phyloP scores from a whole-genome alignment of 2,329 filamentous ascomycete genomes.

The Exophiala sideris region DNA sequence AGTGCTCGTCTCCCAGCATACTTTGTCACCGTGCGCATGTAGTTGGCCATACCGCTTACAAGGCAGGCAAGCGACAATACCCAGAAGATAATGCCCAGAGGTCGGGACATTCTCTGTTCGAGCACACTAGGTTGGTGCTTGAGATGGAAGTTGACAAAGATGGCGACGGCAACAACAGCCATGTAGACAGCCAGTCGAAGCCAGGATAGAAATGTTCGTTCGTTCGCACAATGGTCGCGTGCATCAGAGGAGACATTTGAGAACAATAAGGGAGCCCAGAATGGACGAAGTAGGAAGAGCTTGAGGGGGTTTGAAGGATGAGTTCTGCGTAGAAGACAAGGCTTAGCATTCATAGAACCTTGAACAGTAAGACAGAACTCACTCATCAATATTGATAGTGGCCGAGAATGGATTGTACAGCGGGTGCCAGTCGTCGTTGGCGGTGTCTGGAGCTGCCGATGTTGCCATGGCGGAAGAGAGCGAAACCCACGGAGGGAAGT shows the following conservation, averaged over 20 bases:
- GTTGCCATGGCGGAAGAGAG: conserved; percentile 1
- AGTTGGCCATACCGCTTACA: conserved; percentile 75
- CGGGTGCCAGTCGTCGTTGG: conserved; percentile 22
- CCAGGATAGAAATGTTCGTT: conserved; percentile 81
- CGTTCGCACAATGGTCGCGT: conserved; percentile 64
- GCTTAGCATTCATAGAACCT: not conserved
- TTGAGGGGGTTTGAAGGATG: conserved; percentile 32
- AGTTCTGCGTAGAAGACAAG: conserved; percentile 5
- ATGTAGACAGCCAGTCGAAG: conserved; percentile 86
- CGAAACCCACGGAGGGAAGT: not conserved
- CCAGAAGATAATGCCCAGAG: conserved; percentile 88
- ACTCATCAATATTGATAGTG: conserved; percentile 22
- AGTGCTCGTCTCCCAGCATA: conserved; percentile 76
- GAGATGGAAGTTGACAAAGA: conserved; percentile 89
- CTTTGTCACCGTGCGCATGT: conserved; percentile 76
- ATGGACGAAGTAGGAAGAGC: conserved; percentile 51
- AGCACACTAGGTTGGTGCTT: conserved; percentile 65
- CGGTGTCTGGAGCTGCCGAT: not conserved
- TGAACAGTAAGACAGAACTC: not conserved
- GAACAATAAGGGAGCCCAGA: conserved; percentile 61
- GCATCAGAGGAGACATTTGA: conserved; percentile 65
- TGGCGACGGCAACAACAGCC: conserved; percentile 82
- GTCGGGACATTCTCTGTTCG: conserved; percentile 74
- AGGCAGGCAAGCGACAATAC: conserved; percentile 73
- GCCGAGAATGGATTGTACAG: conserved; percentile 26